Evolutionary conservation across 2,329 filamentous ascomycete genomes (phyloP), one percentile per base, ranked within the genome.

Genomic region (Pseudogymnoascus sp.): DNA sequence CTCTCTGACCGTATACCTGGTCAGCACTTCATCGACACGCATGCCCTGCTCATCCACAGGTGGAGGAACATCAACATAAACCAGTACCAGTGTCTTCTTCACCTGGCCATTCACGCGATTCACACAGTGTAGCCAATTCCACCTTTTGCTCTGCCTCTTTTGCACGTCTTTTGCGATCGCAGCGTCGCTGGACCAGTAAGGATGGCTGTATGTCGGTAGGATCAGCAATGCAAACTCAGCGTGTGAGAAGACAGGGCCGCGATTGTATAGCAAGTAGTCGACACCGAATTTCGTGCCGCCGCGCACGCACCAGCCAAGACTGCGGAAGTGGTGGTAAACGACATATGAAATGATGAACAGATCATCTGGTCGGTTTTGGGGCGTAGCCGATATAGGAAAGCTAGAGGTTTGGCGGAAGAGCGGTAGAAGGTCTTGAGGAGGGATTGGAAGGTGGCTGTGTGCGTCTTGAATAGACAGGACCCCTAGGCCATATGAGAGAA

Each of bases 281-380:
- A 92, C 90, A 21, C 90, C 91, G 70, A 99, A 99, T 73, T 99
- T 99, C 73, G 96, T 87, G 37, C 95, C 96, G 4, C 90, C 86
- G 12, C 96, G 88, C 0, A 96, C 89, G 1, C 97, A 91, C 93
- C 95, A 99, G 23, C 95, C 95, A 0, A 97, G 81, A 0, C 92
- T 96, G 39, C 95, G 88, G 77, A 96, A 99, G 74, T 99, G 93
- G 73, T 99, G 95, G 74, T 96, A 99, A 16, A 91, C 91, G 11
- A 86, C 86, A 71, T 97, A 99, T 64, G 91, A 87, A 0, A 96
- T 75, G 18, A 97, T 78, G 75, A 99, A 99, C 0, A 85, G 83
- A 70, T 96, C 90, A 73, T 96, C 91, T 0, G 91, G 86, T 14
- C 82, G 79, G 12, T 16, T 42, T 18, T 70, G 72, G 12, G 71